These are phyloP conservation scores for Pseudogymnoascus sp. DNA, from an alignment of 2,329 filamentous ascomycete genomes.

Conservation along the genomic window DNA sequence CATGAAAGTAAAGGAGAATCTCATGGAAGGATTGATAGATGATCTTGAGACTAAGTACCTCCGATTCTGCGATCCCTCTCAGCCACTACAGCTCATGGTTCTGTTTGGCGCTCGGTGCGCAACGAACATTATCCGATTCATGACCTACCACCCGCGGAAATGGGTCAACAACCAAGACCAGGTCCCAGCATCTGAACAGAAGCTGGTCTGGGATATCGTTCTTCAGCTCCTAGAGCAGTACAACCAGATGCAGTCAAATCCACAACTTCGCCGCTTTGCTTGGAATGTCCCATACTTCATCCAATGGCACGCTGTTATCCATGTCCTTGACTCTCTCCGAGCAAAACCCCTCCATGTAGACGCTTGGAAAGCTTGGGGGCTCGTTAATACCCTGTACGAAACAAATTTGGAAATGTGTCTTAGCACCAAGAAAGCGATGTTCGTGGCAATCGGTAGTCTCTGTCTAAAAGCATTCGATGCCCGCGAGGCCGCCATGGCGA, in stretches of 20 bases:
- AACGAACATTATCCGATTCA: conserved; percentile 15
- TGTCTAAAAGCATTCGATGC: conserved; percentile 13
- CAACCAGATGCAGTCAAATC: conserved; percentile 26
- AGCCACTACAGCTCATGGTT: conserved; percentile 28
- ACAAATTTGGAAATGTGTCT: conserved; percentile 20
- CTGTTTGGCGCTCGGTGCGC: conserved; percentile 12
- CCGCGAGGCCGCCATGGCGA: conserved; percentile 14
- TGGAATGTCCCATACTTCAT: conserved; percentile 22
- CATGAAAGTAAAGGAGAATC: conserved; percentile 11
- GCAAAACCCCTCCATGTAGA: conserved; percentile 21
- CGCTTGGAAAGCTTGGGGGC: conserved; percentile 26
- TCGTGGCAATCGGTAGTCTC: conserved; percentile 13
- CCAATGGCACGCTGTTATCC: conserved; percentile 22
- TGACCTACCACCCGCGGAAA: conserved; percentile 18
- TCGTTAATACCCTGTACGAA: conserved; percentile 29
- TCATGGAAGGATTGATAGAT: conserved; percentile 27
- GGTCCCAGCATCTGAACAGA: conserved; percentile 18
- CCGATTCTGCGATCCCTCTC: conserved; percentile 32
- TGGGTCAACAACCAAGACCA: conserved; percentile 13
- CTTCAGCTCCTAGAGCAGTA: conserved; percentile 30
- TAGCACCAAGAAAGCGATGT: conserved; percentile 12
- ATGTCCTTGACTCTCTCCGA: conserved; percentile 23
- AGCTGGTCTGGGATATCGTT: conserved; percentile 24
- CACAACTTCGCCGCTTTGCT: conserved; percentile 18
- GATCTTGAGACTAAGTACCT: conserved; percentile 32